A percentile compares a stretch with the other conserved stretches of the same genome.
These are phyloP conservation scores for Albugo laibachii DNA, from an alignment of 352 stramenopile genomes.

Conservation along the genomic window DNA sequence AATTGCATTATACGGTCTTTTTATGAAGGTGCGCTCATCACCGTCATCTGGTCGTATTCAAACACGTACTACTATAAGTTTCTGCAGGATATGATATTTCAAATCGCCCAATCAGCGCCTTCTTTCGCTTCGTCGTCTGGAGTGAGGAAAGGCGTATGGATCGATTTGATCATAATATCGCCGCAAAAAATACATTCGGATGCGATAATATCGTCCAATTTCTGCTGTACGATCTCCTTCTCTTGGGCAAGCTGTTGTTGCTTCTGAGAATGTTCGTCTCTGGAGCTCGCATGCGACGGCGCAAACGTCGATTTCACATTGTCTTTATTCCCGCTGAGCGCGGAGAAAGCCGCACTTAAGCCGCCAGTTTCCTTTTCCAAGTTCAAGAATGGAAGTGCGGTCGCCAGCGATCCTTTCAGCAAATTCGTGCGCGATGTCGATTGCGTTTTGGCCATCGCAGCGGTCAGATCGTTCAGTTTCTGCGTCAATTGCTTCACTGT, in stretches of 20 bases:
- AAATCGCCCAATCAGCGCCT: constrained; percentile 72
- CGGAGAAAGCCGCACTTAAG: constrained; percentile 3
- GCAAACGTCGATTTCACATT: constrained; percentile 17
- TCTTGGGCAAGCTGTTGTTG: constrained; percentile 55
- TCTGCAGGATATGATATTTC: too few species aligned
- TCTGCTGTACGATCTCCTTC: constrained; percentile 80
- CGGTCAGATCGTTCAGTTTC: constrained; percentile 72
- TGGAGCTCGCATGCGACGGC: background rate
- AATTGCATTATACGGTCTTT: too few species aligned
- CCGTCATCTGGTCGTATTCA: too few species aligned
- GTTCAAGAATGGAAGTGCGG: constrained; percentile 36
- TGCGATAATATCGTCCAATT: constrained; percentile 87
- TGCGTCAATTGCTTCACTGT: constrained; percentile 80
- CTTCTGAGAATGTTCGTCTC: background rate
- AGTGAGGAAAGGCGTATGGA: constrained; percentile 82
- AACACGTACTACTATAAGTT: too few species aligned
- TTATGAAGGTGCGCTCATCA: too few species aligned
- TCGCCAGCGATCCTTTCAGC: constrained; percentile 42
- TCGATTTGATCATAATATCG: constrained; percentile 91
- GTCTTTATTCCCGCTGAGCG: constrained; percentile 15
- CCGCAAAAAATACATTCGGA: constrained; percentile 90
- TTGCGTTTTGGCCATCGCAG: constrained; percentile 17
- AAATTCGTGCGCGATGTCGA: constrained; percentile 36
- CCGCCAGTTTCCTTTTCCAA: constrained; percentile 50
- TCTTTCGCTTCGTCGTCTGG: constrained; percentile 67